These are phyloP conservation scores for Colletotrichum brevisporum DNA, from an alignment of 2,329 filamentous ascomycete genomes.

Conservation along the genomic window DNA sequence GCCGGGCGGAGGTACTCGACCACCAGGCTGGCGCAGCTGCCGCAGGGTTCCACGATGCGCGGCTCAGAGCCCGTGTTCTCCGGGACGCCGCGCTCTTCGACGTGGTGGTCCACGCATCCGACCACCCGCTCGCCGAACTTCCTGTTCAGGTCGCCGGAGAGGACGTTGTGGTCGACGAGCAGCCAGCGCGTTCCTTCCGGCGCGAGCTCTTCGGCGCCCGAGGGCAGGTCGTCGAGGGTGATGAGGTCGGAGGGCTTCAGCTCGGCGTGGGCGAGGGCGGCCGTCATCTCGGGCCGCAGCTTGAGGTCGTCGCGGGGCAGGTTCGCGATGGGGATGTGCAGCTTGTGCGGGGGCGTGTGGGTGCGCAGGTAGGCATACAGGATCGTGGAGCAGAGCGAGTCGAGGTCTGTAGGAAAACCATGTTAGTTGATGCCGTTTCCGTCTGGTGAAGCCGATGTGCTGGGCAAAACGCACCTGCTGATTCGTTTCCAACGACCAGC, in stretches of 20 bases:
- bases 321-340: constrained; percentile 82
- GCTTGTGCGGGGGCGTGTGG: constrained; percentile 64
- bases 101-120: constrained; percentile 85
- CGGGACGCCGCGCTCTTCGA: constrained; percentile 74
- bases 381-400: constrained; percentile 82
- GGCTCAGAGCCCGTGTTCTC: constrained; percentile 62
- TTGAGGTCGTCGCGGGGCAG: constrained; percentile 76
- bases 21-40: constrained; percentile 82
- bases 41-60: constrained; percentile 74
- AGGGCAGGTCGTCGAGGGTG: constrained; percentile 67
- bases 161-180: constrained; percentile 84
- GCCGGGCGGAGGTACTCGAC: constrained; percentile 68
- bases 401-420: constrained; percentile 73
- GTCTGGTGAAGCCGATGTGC: background rate
- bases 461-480: constrained; percentile 65
- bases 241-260: constrained; percentile 74
- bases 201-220: constrained; percentile 52
- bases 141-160: constrained; percentile 73
- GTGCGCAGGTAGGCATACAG: constrained; percentile 82
- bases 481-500: constrained; percentile 78
- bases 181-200: constrained; percentile 76
- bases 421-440: background rate
- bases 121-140: constrained; percentile 67
- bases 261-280: constrained; percentile 73
- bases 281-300: constrained; percentile 80